Evolutionary conservation across 306 rosid genomes (phyloP).

Genomic region (Vigna trinervia): DNA sequence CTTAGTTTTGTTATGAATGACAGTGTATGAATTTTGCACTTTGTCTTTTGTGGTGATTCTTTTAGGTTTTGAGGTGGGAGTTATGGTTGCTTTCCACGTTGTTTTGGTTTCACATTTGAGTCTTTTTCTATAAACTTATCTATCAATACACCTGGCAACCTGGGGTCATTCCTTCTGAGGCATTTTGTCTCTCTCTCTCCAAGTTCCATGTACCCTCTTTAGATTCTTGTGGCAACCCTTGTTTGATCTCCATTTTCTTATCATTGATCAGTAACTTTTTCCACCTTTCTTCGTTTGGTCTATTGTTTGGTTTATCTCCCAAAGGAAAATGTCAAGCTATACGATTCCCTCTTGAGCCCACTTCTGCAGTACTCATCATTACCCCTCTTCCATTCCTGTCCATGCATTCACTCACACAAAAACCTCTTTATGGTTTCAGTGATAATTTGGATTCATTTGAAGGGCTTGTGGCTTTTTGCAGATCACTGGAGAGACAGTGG

Average conservation of each 20-base stretch:
- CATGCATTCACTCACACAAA: slow-evolving; percentile 26
- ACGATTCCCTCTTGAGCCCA: slow-evolving; percentile 47
- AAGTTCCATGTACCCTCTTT: slow-evolving; percentile 39
- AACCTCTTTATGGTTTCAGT: slow-evolving; percentile 33
- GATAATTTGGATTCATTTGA: slow-evolving; percentile 47
- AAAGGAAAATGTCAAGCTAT: slow-evolving; percentile 30
- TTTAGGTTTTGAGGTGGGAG: slow-evolving; percentile 4
- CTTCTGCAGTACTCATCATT: slow-evolving; percentile 53
- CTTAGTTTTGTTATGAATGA: slow-evolving; percentile 80
- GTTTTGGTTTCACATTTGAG: slow-evolving; percentile 28
- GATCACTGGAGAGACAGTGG: slow-evolving; percentile 97
- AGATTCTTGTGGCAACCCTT: slow-evolving; percentile 44
- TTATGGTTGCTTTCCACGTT: slow-evolving; percentile 43
- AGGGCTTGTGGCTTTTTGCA: slow-evolving; percentile 44
- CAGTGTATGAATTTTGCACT: slow-evolving; percentile 34
- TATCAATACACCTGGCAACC: slow-evolving; percentile 54
- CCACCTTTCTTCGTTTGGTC: slow-evolving; percentile 20
- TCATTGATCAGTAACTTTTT: slow-evolving; percentile 44
- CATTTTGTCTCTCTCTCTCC: slow-evolving; percentile 53
- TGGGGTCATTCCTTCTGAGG: slow-evolving; percentile 50
- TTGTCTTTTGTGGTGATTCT: slow-evolving; percentile 35
- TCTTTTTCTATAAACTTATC: slow-evolving; percentile 34
- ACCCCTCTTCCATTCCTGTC: slow-evolving; percentile 24
- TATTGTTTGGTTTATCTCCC: slow-evolving; percentile 30
- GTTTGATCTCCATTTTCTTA: not conserved